Percentiles rank a stretch among this genome's conserved stretches.
These are phyloP conservation scores for Penicillium paxilli DNA, from an alignment of 495 filamentous ascomycete genomes.

Conservation along the genomic window DNA sequence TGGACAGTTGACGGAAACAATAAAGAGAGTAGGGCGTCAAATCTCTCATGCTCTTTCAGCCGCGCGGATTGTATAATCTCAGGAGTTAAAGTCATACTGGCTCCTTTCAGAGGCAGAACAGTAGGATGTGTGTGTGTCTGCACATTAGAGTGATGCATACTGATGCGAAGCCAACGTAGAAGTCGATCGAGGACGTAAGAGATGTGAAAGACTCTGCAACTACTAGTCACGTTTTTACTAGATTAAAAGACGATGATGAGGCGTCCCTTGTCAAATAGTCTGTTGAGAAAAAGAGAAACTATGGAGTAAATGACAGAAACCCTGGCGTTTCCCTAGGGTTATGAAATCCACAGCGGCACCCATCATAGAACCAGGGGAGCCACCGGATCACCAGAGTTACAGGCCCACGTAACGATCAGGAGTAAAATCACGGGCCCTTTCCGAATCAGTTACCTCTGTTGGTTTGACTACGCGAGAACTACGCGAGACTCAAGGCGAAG, in stretches of 20 bases:
- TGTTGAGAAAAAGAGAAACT: neutral
- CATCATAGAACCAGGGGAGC: constrained; percentile 3
- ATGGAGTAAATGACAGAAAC: neutral
- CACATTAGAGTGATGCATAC: constrained; percentile 14
- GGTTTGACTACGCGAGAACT: constrained; percentile 27
- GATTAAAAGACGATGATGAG: neutral
- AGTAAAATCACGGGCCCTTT: constrained; percentile 12
- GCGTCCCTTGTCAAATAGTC: constrained; percentile 4
- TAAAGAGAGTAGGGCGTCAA: constrained; percentile 45
- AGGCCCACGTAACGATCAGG: constrained; percentile 11
- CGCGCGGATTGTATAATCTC: constrained; percentile 21
- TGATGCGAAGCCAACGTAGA: neutral
- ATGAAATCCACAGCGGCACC: constrained; percentile 11
- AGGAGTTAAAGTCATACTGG: constrained; percentile 4
- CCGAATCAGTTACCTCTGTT: constrained; percentile 3
- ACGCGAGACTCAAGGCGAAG: constrained; percentile 14
- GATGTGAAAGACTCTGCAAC: neutral
- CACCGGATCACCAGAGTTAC: constrained; percentile 17
- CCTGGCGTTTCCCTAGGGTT: neutral
- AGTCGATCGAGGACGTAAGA: neutral
- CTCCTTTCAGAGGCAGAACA: constrained; percentile 7
- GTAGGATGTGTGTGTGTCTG: constrained; percentile 6
- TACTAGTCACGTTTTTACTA: neutral
- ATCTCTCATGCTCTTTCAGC: constrained; percentile 16
- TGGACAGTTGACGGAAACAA: constrained; percentile 39